These are phyloP conservation scores for Cenococcum geophilum DNA, from an alignment of 495 filamentous ascomycete genomes.

Conservation along the genomic window DNA sequence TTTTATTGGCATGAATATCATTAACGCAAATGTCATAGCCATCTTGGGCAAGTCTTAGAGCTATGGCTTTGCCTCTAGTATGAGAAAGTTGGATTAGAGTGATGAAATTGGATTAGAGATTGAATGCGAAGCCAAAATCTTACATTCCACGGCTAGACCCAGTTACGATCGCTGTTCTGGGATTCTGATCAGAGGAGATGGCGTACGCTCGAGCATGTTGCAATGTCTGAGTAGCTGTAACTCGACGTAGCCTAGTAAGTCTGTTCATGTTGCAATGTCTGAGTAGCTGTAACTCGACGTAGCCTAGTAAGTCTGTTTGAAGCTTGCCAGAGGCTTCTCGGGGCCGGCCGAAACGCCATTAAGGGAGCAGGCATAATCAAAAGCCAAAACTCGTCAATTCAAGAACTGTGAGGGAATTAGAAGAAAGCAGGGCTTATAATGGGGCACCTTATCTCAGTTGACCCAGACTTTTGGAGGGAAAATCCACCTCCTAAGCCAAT, in stretches of 20 bases:
- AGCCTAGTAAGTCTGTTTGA: neutral
- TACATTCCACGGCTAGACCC: slow-evolving; percentile 53
- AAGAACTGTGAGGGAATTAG: too few relatives aligned
- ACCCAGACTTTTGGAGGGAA: too few relatives aligned
- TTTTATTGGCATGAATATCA: slow-evolving; percentile 46
- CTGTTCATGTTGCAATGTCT: slow-evolving; percentile 5
- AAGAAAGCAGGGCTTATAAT: too few relatives aligned
- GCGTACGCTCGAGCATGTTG: slow-evolving; percentile 14
- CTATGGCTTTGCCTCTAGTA: slow-evolving; percentile 52
- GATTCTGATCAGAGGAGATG: slow-evolving; percentile 9
- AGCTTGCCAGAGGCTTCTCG: slow-evolving; percentile 9
- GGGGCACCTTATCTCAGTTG: too few relatives aligned
- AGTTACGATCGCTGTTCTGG: slow-evolving; percentile 50
- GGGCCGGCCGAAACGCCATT: slow-evolving; percentile 11
- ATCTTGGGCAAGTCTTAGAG: slow-evolving; percentile 52
- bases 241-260: neutral
- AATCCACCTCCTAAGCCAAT: too few relatives aligned
- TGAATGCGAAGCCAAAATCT: slow-evolving; percentile 17
- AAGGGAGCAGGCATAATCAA: neutral
- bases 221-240: neutral
- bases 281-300: neutral
- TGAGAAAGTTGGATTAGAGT: neutral
- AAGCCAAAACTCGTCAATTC: too few relatives aligned
- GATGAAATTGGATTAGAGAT: neutral
- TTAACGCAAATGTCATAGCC: slow-evolving; percentile 58